These are phyloP conservation scores for Fagus sylvatica DNA, from an alignment of 306 rosid species.

Conservation along the genomic window DNA sequence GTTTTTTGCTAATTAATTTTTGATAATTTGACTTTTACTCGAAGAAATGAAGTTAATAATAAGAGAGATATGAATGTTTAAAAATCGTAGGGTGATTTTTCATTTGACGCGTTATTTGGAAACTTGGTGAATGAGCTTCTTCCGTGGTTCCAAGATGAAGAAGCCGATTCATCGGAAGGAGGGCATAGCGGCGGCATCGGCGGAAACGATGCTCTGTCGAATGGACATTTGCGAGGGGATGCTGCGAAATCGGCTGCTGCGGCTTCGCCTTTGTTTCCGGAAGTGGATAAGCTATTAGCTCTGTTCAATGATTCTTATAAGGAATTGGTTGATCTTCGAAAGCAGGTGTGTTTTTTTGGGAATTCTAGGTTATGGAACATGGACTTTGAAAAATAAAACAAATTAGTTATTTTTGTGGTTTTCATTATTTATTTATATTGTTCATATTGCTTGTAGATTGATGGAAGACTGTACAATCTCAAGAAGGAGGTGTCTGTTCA, in stretches of 20 bases:
- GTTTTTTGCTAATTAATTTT: neutral
- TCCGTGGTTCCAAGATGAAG: slow-evolving; percentile 80
- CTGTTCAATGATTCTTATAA: slow-evolving; percentile 88
- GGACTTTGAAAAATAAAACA: neutral
- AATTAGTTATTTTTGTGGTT: neutral
- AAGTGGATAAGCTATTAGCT: slow-evolving; percentile 81
- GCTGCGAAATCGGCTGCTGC: slow-evolving; percentile 57
- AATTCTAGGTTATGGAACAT: neutral
- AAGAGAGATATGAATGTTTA: neutral
- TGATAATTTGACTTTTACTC: neutral
- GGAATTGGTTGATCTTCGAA: slow-evolving; percentile 89
- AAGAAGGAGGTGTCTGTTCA: slow-evolving; percentile 89
- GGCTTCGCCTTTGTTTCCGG: slow-evolving; percentile 71
- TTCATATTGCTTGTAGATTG: slow-evolving; percentile 52
- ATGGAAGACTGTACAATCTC: slow-evolving; percentile 78
- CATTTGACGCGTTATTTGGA: slow-evolving; percentile 92
- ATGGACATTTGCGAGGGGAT: slow-evolving; percentile 64
- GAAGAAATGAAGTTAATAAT: neutral
- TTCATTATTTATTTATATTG: neutral
- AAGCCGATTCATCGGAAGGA: slow-evolving; percentile 63
- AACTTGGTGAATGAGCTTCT: slow-evolving; percentile 88
- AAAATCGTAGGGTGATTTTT: slow-evolving; percentile 75
- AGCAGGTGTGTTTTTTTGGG: slow-evolving; percentile 56
- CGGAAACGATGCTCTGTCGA: slow-evolving; percentile 51
- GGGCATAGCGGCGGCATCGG: slow-evolving; percentile 36